Evolutionary conservation across 1,284 basidiomycete species (phyloP), one percentile per base, ranked within the genome.

Genomic region (Kwoniella shivajii): DNA sequence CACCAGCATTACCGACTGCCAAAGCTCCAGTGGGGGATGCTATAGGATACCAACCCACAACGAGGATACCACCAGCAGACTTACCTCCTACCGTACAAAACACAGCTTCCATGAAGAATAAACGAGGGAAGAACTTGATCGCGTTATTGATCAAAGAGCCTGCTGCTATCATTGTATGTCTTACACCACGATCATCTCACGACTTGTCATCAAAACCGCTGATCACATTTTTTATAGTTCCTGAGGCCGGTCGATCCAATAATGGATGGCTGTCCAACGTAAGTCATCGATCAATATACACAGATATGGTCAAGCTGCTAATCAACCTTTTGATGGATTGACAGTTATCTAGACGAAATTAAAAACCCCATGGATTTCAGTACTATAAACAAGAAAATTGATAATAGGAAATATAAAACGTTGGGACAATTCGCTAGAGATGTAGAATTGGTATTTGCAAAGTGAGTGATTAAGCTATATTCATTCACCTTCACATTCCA

Each of bases 301-400:
- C 4, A 14, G 14, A 34, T 26, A 22, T 6, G 34, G 36, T 20
- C 2, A 30, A 31, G n/a, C 16, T 10, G 45, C 50, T 20, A 46
- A 5, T 18, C 20, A 33, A 7, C 10, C 33, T 16, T 29, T 62
- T 50, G 31, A 41, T 56, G 49, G 26, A 7, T 24, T 14, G 20
- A 9, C 65, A 94, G 91, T 16, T 99, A 99, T 75, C 86, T 89
- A 57, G 86, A 96, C 10, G 96, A 98, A 79, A 97, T 99, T 73
- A 81, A 85, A 63, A 79, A 88, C 61, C 96, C 96, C 6, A 99
- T 98, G 92, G 94, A 99, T 78, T 86, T 98, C 54, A 86, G 85
- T 10, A 96, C 94, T 10, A 90, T 98, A 71, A 76, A 78, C 33
- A 81, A 80, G 47, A 93, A 91, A 71, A 79, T 96, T 50, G 82